A percentile compares a stretch with the other conserved stretches of the same genome.
Conservation (phyloP, 192 early-diverging fungal genomes). For the Mortierella alpina region DNA sequence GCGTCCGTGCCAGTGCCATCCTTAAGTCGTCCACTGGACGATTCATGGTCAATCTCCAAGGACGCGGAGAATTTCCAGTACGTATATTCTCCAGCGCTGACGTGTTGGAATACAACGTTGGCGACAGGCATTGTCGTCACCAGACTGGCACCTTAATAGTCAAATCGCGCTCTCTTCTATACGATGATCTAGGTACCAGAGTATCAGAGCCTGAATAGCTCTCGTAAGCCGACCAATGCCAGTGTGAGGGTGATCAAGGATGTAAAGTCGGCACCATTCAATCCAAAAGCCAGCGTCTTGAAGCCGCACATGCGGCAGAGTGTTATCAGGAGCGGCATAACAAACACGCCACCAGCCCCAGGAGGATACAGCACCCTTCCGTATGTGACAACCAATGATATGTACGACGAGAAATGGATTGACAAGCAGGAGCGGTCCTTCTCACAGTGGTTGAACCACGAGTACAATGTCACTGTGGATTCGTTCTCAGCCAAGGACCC, state of each 20-base stretch:
- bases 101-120: too few species aligned
- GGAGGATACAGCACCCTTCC: conserved; percentile 47
- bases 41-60: conserved; percentile 39
- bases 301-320: conserved; percentile 45
- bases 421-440: conserved; percentile 56
- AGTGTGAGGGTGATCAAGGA: conserved; percentile 9
- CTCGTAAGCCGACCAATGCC: conserved; percentile 4
- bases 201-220: conserved; percentile 23
- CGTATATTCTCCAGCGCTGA: neutral
- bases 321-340: neutral
- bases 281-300: conserved; percentile 18
- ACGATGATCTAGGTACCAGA: conserved; percentile 23
- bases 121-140: neutral
- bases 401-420: conserved; percentile 58
- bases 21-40: conserved; percentile 26
- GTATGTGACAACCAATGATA: conserved; percentile 51
- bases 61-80: conserved; percentile 42
- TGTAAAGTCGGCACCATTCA: neutral
- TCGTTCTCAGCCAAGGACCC: conserved; percentile 39
- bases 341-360: conserved; percentile 16
- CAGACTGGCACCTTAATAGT: neutral
- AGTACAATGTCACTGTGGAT: conserved; percentile 45
- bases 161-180: neutral
- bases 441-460: conserved; percentile 51
- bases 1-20: conserved; percentile 32